These are phyloP conservation scores for Ascochyta lentis DNA, from an alignment of 2,329 filamentous ascomycete species.

Conservation along the genomic window DNA sequence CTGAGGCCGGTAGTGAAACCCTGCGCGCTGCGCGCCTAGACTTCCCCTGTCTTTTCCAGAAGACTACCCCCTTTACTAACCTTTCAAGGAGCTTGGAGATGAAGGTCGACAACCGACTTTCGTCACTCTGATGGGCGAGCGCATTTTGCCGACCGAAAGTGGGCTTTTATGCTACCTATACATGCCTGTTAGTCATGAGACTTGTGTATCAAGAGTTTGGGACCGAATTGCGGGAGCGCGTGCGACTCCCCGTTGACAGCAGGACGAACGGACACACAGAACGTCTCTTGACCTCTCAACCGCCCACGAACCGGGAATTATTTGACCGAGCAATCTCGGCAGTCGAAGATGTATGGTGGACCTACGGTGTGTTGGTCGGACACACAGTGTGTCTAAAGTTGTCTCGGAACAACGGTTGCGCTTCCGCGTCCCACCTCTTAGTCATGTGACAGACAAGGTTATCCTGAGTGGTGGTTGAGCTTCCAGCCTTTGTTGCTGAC, in stretches of 20 bases:
- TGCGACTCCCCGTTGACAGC: conserved; percentile 26
- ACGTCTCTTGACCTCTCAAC: conserved; percentile 11
- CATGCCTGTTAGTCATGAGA: conserved; percentile 6
- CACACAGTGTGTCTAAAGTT: conserved; percentile 11
- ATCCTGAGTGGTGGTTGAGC: background rate
- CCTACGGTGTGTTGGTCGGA: conserved; percentile 6
- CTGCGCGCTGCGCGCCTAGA: conserved; percentile 33
- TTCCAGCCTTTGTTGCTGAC: conserved; percentile 6
- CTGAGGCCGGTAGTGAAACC: conserved; percentile 28
- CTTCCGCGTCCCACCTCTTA: conserved; percentile 6
- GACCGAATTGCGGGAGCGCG: conserved; percentile 26
- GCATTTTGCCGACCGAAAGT: conserved; percentile 5
- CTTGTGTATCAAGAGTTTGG: conserved; percentile 13
- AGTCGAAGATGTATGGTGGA: conserved; percentile 4
- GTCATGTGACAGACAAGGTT: conserved; percentile 11
- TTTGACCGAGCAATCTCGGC: conserved; percentile 9
- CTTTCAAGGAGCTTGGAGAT: conserved; percentile 25
- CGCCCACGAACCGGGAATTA: conserved; percentile 4
- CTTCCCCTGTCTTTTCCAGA: conserved; percentile 47
- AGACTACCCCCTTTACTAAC: conserved; percentile 45
- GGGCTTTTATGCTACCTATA: conserved; percentile 7
- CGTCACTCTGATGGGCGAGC: conserved; percentile 24
- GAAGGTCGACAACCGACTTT: conserved; percentile 21
- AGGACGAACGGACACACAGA: conserved; percentile 25
- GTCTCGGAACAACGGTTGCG: conserved; percentile 11